Evolutionary conservation across 2,329 filamentous ascomycete species (phyloP).

Genomic region (Neoarthrinium moseri): DNA sequence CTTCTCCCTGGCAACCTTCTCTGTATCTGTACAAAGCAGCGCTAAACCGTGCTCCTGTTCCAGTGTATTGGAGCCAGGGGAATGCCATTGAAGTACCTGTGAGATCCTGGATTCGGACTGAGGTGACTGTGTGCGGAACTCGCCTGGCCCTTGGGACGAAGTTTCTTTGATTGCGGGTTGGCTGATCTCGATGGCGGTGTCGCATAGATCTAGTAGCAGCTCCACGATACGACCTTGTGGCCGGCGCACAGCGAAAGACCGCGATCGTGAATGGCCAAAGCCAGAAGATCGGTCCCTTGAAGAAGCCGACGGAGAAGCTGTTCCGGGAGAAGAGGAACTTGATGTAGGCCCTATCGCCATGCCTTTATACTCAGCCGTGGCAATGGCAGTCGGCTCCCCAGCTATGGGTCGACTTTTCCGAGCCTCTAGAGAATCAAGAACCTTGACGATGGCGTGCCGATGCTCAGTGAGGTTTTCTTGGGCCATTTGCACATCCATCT

Average conservation of each 20-base stretch:
- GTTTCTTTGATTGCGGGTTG: constrained; percentile 90
- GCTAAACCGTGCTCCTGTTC: constrained; percentile 92
- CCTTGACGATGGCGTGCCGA: constrained; percentile 89
- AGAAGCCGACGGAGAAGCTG: constrained; percentile 68
- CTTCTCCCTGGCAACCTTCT: constrained; percentile 79
- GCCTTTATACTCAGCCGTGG: constrained; percentile 82
- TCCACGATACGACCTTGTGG: constrained; percentile 93
- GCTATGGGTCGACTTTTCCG: constrained; percentile 64
- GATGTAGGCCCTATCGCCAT: constrained; percentile 75
- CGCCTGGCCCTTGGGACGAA: constrained; percentile 63
- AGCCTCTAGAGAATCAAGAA: constrained; percentile 87
- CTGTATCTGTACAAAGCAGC: constrained; percentile 85
- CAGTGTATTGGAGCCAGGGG: constrained; percentile 83
- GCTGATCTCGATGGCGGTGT: constrained; percentile 93
- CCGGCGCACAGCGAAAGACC: constrained; percentile 87
- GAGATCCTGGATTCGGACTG: constrained; percentile 94
- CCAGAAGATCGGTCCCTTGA: constrained; percentile 73
- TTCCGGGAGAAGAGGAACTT: constrained; percentile 69
- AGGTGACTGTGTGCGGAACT: constrained; percentile 89
- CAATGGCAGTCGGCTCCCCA: constrained; percentile 50
- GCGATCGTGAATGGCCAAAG: constrained; percentile 74
- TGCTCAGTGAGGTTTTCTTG: constrained; percentile 92
- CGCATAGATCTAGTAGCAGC: constrained; percentile 88
- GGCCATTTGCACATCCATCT: constrained; percentile 96
- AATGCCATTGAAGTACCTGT: constrained; percentile 95